Conservation (phyloP, 306 rosid species). For the Bauhinia variegata region DNA sequence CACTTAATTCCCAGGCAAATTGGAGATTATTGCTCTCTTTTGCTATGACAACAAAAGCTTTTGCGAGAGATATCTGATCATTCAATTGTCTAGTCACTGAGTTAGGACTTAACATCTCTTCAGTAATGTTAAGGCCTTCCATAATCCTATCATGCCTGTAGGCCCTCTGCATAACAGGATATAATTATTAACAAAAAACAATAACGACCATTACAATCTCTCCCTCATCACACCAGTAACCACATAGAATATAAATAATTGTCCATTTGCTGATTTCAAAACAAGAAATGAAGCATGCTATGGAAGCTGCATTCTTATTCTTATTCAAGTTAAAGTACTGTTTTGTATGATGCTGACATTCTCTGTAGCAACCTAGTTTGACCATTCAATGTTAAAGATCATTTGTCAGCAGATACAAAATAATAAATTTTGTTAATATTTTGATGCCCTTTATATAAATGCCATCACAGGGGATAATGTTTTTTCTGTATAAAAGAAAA, state of each 20-base stretch:
- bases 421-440: neutral
- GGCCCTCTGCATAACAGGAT: slow-evolving; percentile 55
- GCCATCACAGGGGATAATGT: neutral
- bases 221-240: neutral
- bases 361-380: neutral
- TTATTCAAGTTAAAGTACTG: slow-evolving; percentile 20
- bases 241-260: neutral
- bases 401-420: slow-evolving; percentile 5
- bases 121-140: slow-evolving; percentile 86
- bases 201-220: neutral
- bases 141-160: slow-evolving; percentile 65
- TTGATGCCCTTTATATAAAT: neutral
- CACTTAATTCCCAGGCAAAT: slow-evolving; percentile 95
- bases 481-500: slow-evolving; percentile 1
- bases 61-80: slow-evolving; percentile 86
- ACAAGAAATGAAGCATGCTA: slow-evolving; percentile 22
- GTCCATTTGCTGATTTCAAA: neutral
- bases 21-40: slow-evolving; percentile 86
- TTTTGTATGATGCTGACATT: slow-evolving; percentile 17
- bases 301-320: slow-evolving; percentile 24
- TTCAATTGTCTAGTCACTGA: slow-evolving; percentile 76
- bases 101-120: slow-evolving; percentile 73
- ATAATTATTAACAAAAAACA: slow-evolving; percentile 8
- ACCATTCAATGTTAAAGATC: neutral
- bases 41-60: slow-evolving; percentile 86